Evolutionary conservation across 2,329 filamentous ascomycete species (phyloP).

Genomic region (Neonectria sp.): DNA sequence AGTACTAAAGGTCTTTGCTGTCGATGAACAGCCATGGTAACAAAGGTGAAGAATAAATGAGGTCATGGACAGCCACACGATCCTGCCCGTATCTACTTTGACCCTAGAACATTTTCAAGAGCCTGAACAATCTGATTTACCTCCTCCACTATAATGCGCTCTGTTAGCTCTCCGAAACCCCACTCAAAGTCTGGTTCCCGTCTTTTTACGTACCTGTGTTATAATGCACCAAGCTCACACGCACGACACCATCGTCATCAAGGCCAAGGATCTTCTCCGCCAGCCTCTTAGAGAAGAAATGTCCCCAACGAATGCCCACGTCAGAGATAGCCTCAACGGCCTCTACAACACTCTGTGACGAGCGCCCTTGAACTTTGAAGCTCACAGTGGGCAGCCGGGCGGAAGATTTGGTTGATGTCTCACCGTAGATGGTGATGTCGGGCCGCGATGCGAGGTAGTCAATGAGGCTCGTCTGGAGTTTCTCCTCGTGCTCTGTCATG

Average conservation of each 20-base stretch:
- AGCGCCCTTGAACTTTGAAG: slow-evolving; percentile 72
- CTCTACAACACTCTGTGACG: slow-evolving; percentile 72
- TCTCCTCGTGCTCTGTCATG: slow-evolving; percentile 72
- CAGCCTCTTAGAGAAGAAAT: slow-evolving; percentile 78
- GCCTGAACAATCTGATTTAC: slow-evolving; percentile 18
- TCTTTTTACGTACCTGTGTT: slow-evolving; percentile 71
- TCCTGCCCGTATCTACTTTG: background rate
- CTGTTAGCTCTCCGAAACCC: fast-evolving
- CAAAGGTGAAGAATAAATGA: too few species aligned
- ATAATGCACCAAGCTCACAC: slow-evolving; percentile 82
- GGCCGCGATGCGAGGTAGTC: slow-evolving; percentile 68
- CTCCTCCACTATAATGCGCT: background rate
- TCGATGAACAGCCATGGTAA: too few species aligned
- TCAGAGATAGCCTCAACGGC: slow-evolving; percentile 71
- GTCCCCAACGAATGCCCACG: slow-evolving; percentile 77
- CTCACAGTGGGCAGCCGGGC: slow-evolving; percentile 77
- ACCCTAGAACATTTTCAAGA: slow-evolving; percentile 6
- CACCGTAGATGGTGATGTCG: slow-evolving; percentile 73
- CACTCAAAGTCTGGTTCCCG: background rate
- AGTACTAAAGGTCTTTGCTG: too few species aligned
- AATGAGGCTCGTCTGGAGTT: slow-evolving; percentile 71
- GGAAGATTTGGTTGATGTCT: slow-evolving; percentile 61
- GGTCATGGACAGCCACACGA: background rate
- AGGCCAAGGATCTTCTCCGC: slow-evolving; percentile 72
- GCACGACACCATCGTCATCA: slow-evolving; percentile 72